Conservation (phyloP, 345 rosid genomes). For the Viola odorata region DNA sequence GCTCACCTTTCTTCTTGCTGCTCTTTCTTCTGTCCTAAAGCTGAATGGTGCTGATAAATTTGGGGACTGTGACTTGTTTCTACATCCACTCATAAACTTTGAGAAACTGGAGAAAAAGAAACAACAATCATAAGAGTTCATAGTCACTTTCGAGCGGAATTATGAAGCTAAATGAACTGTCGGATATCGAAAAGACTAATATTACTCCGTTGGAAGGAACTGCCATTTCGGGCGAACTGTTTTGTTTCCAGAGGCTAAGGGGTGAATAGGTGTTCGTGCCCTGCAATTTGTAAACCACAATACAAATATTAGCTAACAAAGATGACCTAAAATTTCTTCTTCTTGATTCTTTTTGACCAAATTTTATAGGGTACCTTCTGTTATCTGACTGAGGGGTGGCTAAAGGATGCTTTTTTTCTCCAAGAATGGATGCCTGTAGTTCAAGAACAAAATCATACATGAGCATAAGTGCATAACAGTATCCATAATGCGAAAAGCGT, state of each 20-base stretch:
- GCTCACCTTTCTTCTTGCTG: constrained; percentile 74
- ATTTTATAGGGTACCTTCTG: constrained; percentile 35
- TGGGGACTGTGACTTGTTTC: constrained; percentile 60
- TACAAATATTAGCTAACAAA: neutral
- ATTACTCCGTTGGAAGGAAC: constrained; percentile 76
- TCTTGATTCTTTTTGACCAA: neutral
- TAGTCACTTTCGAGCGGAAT: neutral
- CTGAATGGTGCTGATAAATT: constrained; percentile 57
- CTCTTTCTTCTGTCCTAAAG: constrained; percentile 76
- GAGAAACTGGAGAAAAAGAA: constrained; percentile 44
- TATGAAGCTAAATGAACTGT: neutral
- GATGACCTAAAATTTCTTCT: neutral
- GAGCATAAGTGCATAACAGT: constrained; percentile 4
- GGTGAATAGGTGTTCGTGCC: constrained; percentile 34
- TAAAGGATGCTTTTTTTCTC: constrained; percentile 29
- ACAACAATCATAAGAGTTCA: constrained; percentile 9
- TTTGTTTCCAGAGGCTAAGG: constrained; percentile 44
- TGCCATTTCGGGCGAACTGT: constrained; percentile 54
- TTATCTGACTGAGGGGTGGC: constrained; percentile 52
- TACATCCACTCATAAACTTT: constrained; percentile 45
- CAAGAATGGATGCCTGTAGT: constrained; percentile 38
- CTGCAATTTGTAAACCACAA: constrained; percentile 32
- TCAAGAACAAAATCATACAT: constrained; percentile 12
- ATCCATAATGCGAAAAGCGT: neutral
- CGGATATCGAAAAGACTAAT: neutral